Percentiles rank a stretch among this genome's conserved stretches.
phyloP scores from a whole-genome alignment of 805 yeast genomes.

The Kurtzmaniella fragi region DNA sequence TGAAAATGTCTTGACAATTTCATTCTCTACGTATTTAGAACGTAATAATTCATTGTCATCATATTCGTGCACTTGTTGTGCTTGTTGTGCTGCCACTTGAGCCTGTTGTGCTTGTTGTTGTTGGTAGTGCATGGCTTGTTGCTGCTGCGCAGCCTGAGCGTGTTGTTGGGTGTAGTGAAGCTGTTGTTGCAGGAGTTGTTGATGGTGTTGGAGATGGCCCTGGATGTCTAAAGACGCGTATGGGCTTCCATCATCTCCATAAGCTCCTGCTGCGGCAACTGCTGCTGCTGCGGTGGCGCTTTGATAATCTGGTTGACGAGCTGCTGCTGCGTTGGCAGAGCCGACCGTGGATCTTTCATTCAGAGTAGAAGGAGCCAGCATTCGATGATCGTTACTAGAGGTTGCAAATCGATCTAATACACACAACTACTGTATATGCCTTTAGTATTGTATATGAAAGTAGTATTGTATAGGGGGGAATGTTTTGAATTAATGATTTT shows the following conservation, averaged over 20 bases:
- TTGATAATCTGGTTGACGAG: slow-evolving; percentile 6
- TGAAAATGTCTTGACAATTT: slow-evolving; percentile 24
- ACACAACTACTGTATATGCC: slow-evolving; percentile 6
- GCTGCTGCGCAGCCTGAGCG: slow-evolving; percentile 9
- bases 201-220: slow-evolving; percentile 7
- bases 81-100: slow-evolving; percentile 4
- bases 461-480: slow-evolving; percentile 5
- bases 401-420: neutral
- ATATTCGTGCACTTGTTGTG: slow-evolving; percentile 1
- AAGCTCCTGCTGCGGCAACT: slow-evolving; percentile 13
- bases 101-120: slow-evolving; percentile 7
- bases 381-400: slow-evolving; percentile 3
- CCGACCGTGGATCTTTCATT: slow-evolving; percentile 22
- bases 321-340: slow-evolving; percentile 5
- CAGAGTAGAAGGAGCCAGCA: slow-evolving; percentile 28
- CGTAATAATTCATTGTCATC: slow-evolving; percentile 11
- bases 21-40: slow-evolving; percentile 25
- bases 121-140: slow-evolving; percentile 14
- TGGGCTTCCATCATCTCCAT: slow-evolving; percentile 9
- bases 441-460: slow-evolving; percentile 4
- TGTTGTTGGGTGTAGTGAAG: slow-evolving; percentile 5
- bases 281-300: slow-evolving; percentile 6
- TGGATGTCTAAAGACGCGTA: slow-evolving; percentile 9
- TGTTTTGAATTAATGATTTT: neutral
- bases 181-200: slow-evolving; percentile 7